Conservation (phyloP, 306 rosid species). For the Fagus crenata region DNA sequence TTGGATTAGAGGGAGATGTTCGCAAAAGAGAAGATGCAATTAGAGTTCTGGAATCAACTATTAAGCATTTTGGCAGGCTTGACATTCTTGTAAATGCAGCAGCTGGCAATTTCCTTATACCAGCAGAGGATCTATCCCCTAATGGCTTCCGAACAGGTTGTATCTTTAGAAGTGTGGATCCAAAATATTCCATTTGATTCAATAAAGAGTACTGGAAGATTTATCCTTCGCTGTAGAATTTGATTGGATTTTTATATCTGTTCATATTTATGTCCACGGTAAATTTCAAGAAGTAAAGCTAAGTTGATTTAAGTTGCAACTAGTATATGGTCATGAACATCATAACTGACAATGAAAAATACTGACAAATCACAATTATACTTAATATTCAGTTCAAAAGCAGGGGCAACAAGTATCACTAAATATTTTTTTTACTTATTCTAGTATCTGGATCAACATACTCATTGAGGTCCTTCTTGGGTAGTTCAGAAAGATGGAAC, state of each 20-base stretch:
- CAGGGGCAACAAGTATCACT: not conserved
- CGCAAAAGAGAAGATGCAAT: constrained; percentile 78
- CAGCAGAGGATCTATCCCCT: constrained; percentile 88
- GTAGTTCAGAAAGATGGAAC: not conserved
- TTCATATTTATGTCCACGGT: not conserved
- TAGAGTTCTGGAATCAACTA: constrained; percentile 66
- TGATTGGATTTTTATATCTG: not conserved
- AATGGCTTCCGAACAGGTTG: constrained; percentile 93
- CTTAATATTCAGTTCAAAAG: not conserved
- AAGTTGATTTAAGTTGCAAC: not conserved
- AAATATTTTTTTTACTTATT: not conserved
- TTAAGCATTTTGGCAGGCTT: constrained; percentile 66
- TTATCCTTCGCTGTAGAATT: too few species aligned
- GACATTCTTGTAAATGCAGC: constrained; percentile 93
- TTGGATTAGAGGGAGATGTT: constrained; percentile 90
- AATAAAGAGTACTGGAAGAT: not conserved
- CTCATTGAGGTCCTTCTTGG: not conserved
- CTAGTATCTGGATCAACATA: not conserved
- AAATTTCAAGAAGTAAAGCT: not conserved
- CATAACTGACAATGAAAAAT: not conserved
- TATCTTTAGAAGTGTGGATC: not conserved
- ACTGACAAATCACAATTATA: not conserved
- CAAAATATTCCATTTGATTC: not conserved
- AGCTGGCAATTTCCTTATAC: constrained; percentile 77
- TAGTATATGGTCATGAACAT: not conserved